phyloP scores from a whole-genome alignment of 1,284 basidiomycete species.

The Rugosomyces carneus region DNA sequence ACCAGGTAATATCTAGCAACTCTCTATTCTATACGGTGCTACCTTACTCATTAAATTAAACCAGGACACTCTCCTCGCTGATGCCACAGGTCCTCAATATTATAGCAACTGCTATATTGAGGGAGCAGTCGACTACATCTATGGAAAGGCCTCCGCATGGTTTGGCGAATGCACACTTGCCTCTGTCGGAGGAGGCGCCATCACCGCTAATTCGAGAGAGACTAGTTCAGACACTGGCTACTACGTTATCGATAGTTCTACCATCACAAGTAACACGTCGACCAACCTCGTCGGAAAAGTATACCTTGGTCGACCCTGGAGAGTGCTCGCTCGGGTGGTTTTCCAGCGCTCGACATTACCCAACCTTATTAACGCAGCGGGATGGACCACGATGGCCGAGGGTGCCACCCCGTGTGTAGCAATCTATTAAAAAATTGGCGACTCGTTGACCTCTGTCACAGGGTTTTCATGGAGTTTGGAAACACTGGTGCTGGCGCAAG shows the following conservation, averaged over 20 bases:
- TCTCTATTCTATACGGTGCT: neutral
- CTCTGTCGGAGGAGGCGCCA: constrained; percentile 21
- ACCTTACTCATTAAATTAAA: neutral
- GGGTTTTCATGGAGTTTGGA: constrained; percentile 20
- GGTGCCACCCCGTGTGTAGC: constrained; percentile 20
- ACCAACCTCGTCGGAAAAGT: constrained; percentile 19
- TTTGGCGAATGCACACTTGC: constrained; percentile 24
- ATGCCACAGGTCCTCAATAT: constrained; percentile 12
- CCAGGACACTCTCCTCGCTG: constrained; percentile 15
- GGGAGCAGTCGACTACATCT: constrained; percentile 25
- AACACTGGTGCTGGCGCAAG: constrained; percentile 23
- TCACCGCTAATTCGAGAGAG: constrained; percentile 23
- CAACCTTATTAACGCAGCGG: constrained; percentile 18
- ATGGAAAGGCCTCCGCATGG: constrained; percentile 23
- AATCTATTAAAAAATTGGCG: neutral
- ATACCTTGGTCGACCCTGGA: constrained; percentile 22
- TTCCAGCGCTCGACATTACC: constrained; percentile 20
- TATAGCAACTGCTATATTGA: constrained; percentile 23
- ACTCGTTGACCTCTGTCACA: constrained; percentile 2
- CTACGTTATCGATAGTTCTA: constrained; percentile 23
- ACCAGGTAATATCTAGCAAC: constrained; percentile 8
- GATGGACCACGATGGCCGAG: constrained; percentile 22
- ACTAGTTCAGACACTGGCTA: constrained; percentile 16
- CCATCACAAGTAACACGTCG: constrained; percentile 16
- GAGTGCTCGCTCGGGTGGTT: constrained; percentile 20